Conservation (phyloP, 163 green algal species). For the Chloroidium sp. region DNA sequence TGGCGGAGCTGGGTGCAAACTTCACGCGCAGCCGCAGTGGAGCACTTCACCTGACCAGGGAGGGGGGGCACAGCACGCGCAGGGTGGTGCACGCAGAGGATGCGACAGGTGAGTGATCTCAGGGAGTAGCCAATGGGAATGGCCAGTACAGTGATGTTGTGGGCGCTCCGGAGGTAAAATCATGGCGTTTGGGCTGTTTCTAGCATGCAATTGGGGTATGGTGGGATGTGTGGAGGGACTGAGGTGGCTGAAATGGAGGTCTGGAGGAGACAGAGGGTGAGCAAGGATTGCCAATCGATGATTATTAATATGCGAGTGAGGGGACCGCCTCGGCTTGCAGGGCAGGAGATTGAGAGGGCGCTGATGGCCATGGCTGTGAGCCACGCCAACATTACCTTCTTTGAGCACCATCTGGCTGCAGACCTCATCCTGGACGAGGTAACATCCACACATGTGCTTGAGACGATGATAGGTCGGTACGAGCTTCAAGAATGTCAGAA, state of each 20-base stretch:
- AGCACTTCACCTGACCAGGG: conserved; percentile 80
- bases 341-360: conserved; percentile 88
- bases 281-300: no score
- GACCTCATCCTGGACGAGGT: conserved; percentile 77
- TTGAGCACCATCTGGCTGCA: conserved; percentile 81
- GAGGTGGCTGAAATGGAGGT: no score
- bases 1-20: conserved; percentile 73
- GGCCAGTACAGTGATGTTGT: no score
- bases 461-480: no score
- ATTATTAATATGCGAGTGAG: no score
- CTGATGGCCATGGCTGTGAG: conserved; percentile 57
- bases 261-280: no score
- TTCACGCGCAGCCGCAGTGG: conserved; percentile 67
- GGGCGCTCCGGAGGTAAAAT: no score
- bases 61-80: conserved; percentile 88
- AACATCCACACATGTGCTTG: not conserved
- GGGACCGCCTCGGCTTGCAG: conserved; percentile 10
- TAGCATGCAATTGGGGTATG: no score
- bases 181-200: no score
- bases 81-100: conserved; percentile 95
- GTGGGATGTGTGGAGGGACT: no score
- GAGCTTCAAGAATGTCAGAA: no score
- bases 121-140: no score
- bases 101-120: conserved; percentile 41
- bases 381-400: conserved; percentile 79